Conservation (phyloP, 176 grass and related monocot species). For the Oryza meridionalis region DNA sequence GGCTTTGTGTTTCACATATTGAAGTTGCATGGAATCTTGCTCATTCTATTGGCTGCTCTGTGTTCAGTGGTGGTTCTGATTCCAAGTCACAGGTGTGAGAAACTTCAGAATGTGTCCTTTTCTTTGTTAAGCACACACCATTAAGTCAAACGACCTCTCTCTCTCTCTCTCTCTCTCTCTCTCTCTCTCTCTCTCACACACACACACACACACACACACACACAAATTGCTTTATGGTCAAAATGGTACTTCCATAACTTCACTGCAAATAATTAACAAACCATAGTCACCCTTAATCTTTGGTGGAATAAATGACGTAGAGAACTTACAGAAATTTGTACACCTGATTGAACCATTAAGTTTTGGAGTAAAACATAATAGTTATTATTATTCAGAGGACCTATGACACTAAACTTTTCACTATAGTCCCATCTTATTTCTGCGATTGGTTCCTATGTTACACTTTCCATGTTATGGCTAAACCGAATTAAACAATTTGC, state of each 20-base stretch:
- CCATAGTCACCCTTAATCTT: constrained; percentile 12
- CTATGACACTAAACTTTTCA: not conserved
- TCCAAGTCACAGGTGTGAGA: constrained; percentile 46
- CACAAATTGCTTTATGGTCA: constrained; percentile 12
- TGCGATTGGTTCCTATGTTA: constrained; percentile 20
- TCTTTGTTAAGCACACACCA: not conserved
- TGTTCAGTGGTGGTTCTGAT: constrained; percentile 62
- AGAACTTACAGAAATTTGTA: constrained; percentile 22
- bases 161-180: too few relatives aligned
- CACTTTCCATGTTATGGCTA: not conserved
- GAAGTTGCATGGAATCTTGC: constrained; percentile 85
- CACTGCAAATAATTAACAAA: constrained; percentile 27
- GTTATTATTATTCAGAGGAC: not conserved
- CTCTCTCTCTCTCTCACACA: too few relatives aligned
- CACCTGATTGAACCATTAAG: constrained; percentile 13
- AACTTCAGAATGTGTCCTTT: constrained; percentile 11
- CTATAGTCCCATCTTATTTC: not conserved
- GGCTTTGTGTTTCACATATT: constrained; percentile 71
- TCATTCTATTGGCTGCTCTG: constrained; percentile 57
- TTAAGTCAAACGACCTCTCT: not conserved
- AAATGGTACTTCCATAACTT: not conserved
- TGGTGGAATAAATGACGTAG: not conserved
- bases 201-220: too few relatives aligned
- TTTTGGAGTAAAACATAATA: constrained; percentile 3
- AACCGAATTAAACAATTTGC: not conserved